A percentile compares a stretch with the other conserved stretches of the same genome.
Evolutionary conservation across 2,329 filamentous ascomycete genomes (phyloP).

Genomic region (Mariannaea sp.): DNA sequence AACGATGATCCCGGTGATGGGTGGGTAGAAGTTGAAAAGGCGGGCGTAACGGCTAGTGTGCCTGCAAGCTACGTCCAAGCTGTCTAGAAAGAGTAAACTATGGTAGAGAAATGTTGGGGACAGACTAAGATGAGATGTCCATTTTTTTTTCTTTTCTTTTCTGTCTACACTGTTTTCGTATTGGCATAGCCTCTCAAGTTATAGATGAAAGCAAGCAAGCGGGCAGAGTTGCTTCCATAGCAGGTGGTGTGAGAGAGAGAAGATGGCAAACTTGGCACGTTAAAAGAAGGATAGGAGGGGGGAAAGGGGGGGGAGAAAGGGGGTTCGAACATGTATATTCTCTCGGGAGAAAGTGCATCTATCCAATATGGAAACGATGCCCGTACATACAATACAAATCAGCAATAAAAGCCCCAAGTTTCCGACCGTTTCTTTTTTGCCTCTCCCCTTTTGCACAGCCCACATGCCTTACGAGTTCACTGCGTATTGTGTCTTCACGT

Average conservation of each 20-base stretch:
- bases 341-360: conserved; percentile 11
- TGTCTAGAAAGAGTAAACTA: conserved; percentile 51
- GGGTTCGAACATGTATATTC: conserved; percentile 21
- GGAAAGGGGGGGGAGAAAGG: too few relatives aligned
- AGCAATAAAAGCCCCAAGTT: background rate
- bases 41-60: conserved; percentile 83
- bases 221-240: conserved; percentile 11
- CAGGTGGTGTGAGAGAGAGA: conserved; percentile 7
- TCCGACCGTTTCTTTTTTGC: too few relatives aligned
- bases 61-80: conserved; percentile 91
- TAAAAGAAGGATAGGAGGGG: conserved; percentile 7
- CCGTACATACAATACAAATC: conserved; percentile 17
- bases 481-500: too few relatives aligned
- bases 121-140: too few relatives aligned
- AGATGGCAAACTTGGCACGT: conserved; percentile 9
- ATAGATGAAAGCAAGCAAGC: conserved; percentile 24
- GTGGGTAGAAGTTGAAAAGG: conserved; percentile 96
- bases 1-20: conserved; percentile 89
- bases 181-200: conserved; percentile 20
- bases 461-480: background rate
- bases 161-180: too few relatives aligned
- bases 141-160: too few relatives aligned
- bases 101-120: background rate
- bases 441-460: conserved; percentile 7
- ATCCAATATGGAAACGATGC: conserved; percentile 20